Evolutionary conservation across 106 monocot species (phyloP).

Genomic region (Vanilla planifolia): DNA sequence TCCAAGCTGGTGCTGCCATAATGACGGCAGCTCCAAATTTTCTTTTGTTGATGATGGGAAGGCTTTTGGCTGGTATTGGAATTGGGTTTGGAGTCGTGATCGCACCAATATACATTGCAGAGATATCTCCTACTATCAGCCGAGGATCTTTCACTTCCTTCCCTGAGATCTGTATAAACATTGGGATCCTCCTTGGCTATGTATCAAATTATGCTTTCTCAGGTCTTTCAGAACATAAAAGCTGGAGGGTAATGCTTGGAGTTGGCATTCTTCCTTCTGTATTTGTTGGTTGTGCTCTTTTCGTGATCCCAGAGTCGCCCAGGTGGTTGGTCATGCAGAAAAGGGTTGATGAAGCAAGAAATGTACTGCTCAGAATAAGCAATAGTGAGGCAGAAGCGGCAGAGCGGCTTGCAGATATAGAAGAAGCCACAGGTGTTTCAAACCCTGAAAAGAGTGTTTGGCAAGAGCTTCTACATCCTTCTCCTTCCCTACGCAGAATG

Average conservation of each 20-base stretch:
- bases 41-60: conserved; percentile 64
- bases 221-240: conserved; percentile 67
- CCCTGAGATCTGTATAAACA: conserved; percentile 93
- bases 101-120: conserved; percentile 93
- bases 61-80: conserved; percentile 77
- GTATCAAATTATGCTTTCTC: conserved; percentile 88
- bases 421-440: conserved; percentile 36
- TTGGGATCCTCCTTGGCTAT: conserved; percentile 92
- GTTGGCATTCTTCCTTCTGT: conserved; percentile 88
- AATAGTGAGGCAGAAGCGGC: conserved; percentile 55
- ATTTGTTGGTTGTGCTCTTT: conserved; percentile 73
- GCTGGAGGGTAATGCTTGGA: conserved; percentile 94
- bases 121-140: conserved; percentile 77
- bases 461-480: conserved; percentile 59
- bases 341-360: conserved; percentile 60
- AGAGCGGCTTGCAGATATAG: conserved; percentile 67
- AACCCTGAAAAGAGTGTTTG: conserved; percentile 49
- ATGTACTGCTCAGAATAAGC: conserved; percentile 48
- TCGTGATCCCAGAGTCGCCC: conserved; percentile 89
- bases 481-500: conserved; percentile 65
- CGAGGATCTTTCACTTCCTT: conserved; percentile 87
- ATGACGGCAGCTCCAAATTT: conserved; percentile 85
- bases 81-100: conserved; percentile 95
- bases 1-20: conserved; percentile 72
- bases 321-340: conserved; percentile 91